Evolutionary conservation across 495 filamentous ascomycete species (phyloP).

Genomic region (Cenococcum geophilum): DNA sequence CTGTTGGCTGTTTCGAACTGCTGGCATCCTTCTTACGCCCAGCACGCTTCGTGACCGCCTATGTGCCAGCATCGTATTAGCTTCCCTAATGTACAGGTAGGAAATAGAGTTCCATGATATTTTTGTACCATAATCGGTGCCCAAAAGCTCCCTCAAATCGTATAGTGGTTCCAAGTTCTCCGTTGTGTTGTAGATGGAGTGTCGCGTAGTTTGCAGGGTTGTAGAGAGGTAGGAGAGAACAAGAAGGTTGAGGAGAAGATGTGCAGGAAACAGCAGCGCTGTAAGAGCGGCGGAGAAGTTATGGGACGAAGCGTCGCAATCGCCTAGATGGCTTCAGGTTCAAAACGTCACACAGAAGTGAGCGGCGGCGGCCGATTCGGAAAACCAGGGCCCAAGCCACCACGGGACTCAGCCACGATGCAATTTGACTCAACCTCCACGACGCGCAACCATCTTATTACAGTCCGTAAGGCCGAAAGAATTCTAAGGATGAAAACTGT

Average conservation of each 20-base stretch:
- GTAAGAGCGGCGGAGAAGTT: background rate
- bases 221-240: background rate
- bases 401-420: background rate
- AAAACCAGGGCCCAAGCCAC: background rate
- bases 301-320: background rate
- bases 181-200: background rate
- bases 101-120: background rate
- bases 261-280: background rate
- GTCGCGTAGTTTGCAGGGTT: background rate
- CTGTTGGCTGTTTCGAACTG: constrained; percentile 44
- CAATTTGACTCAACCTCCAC: background rate
- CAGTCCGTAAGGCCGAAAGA: background rate
- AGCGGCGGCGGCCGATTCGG: background rate
- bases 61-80: constrained; percentile 11
- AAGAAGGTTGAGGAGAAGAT: background rate
- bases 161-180: background rate
- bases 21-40: constrained; percentile 61
- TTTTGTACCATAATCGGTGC: constrained; percentile 29
- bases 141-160: constrained; percentile 6
- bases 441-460: background rate
- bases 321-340: background rate
- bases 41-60: constrained; percentile 47
- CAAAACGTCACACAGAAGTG: background rate
- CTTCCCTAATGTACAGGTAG: background rate
- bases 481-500: too few relatives aligned